Conservation (phyloP, 768 basidiomycete genomes). For the Hericium erinaceus region DNA sequence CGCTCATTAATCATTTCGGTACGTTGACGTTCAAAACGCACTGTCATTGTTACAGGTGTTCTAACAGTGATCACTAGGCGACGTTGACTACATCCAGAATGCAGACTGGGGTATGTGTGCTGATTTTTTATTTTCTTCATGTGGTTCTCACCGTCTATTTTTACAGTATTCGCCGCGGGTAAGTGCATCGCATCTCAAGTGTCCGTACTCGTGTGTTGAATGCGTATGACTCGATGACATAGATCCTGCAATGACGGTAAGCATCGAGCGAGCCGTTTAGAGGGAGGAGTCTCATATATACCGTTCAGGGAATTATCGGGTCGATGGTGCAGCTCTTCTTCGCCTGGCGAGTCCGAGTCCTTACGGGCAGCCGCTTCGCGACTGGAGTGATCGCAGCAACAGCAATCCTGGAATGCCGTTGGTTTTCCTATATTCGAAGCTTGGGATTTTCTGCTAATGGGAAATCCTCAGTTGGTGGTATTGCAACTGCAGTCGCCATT, state of each 20-base stretch:
- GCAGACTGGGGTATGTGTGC: constrained; percentile 2
- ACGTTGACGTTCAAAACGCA: neutral
- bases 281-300: neutral
- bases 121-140: neutral
- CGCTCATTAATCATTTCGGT: constrained; percentile 3
- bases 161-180: constrained; percentile 4
- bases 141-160: neutral
- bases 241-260: constrained; percentile 9
- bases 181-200: neutral
- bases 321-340: constrained; percentile 6
- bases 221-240: neutral
- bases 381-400: neutral
- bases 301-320: constrained; percentile 1
- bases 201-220: neutral
- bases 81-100: neutral
- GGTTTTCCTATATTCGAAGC: neutral
- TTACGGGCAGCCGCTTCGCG: neutral
- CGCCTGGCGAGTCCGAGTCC: constrained; percentile 4
- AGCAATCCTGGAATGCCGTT: constrained; percentile 1
- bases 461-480: constrained; percentile 8
- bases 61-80: neutral
- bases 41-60: too few species aligned
- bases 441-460: neutral
- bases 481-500: constrained; percentile 11
- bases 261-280: neutral